Base-by-base conservation (phyloP, 805 yeast genomes). In the Yamadazyma tumulicola region DNA sequence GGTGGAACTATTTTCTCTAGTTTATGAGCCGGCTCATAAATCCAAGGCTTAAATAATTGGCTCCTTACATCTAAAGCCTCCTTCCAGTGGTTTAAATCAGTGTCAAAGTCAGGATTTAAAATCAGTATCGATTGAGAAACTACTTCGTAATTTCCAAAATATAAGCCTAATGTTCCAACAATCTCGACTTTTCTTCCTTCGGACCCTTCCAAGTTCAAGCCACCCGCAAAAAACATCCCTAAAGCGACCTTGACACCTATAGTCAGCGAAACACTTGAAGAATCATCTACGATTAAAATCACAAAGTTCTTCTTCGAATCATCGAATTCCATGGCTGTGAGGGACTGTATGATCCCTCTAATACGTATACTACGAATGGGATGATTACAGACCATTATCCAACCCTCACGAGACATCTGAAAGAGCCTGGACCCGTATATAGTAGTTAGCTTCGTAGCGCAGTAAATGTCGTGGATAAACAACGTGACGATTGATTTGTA, bases 241-340 rank as follows among this genome's bases (percentile, higher is more conserved):
- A 41, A 42, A 2, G 15, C 13, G 2, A 59, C 44, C 21, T 46
- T 50, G 8, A 55, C 61, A 5, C 37, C 35, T 5, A 66, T 49
- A 4, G 38, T 29, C 63, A 61, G 67, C 2, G 38, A 25, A 2
- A 32, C 33, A 3, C 62, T 59, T 10, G 69, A 64, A 14, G 41
- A 52, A 42, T 67, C 72, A 34, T 67, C 72, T 3, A 67, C 19
- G 5, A 46, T 39, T 6, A 66, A 9, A 13, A 54, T 22, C 17
- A 46, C 32, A 32, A 37, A 50, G 21, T 41, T 41, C n/a, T 31
- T 25, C 15, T 38, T 28, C 7, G 13, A 30, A 24, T 31, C 25
- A 5, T 34, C 37, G 16, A 23, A 31, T 12, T 46, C 49, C 20
- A 37, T 47, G 29, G 35, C 44, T 21, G 16, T 43, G 29, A 24